Evolutionary conservation across 495 filamentous ascomycete species (phyloP).

Genomic region (Penicillium herquei): DNA sequence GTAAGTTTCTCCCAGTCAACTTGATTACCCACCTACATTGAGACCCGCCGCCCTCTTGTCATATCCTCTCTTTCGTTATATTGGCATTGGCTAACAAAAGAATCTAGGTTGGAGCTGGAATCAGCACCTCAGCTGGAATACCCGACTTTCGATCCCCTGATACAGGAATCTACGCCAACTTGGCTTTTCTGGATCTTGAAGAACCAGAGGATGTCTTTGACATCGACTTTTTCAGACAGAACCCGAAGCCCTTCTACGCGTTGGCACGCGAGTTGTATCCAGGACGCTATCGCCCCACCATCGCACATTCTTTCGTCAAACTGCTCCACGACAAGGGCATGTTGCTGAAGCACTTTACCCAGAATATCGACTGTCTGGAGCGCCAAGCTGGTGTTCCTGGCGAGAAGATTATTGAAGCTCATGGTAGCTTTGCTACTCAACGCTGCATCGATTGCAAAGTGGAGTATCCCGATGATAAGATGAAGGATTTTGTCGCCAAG

Average conservation of each 20-base stretch:
- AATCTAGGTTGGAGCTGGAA: constrained; percentile 47
- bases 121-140: constrained; percentile 82
- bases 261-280: constrained; percentile 90
- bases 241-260: constrained; percentile 88
- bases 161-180: constrained; percentile 85
- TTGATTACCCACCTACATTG: too few relatives aligned
- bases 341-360: constrained; percentile 85
- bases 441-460: constrained; percentile 84
- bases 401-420: constrained; percentile 85
- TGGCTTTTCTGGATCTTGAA: constrained; percentile 77
- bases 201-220: constrained; percentile 79
- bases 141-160: constrained; percentile 86
- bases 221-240: constrained; percentile 77
- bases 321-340: constrained; percentile 72
- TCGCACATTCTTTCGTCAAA: constrained; percentile 77
- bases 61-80: too few relatives aligned
- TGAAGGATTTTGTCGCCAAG: constrained; percentile 63
- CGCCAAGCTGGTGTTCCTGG: constrained; percentile 79
- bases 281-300: constrained; percentile 82
- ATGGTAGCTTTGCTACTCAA: constrained; percentile 89
- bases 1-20: constrained; percentile 21
- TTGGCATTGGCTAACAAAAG: not conserved
- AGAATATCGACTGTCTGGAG: constrained; percentile 97
- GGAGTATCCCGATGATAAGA: constrained; percentile 65
- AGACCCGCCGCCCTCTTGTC: too few relatives aligned